These are phyloP conservation scores for Solanum pimpinellifolium DNA, from an alignment of 257 asterid species.

Conservation along the genomic window DNA sequence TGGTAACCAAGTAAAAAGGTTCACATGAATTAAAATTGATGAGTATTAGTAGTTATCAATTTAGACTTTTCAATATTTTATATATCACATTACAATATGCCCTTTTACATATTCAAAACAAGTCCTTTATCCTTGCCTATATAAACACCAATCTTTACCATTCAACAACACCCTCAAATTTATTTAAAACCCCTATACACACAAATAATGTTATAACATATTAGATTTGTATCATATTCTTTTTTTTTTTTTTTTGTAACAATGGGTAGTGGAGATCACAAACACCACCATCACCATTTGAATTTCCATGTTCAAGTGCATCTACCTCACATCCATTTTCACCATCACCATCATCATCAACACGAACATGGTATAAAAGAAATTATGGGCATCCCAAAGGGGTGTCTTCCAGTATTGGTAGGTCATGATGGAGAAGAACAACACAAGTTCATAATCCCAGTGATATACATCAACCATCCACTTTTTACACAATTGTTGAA, in stretches of 20 bases:
- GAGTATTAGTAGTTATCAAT: background rate
- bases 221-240: background rate
- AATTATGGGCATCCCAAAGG: constrained; percentile 15
- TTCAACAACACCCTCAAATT: background rate
- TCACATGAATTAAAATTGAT: background rate
- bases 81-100: background rate
- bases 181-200: background rate
- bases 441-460: constrained; percentile 28
- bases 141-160: background rate
- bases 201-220: background rate
- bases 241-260: background rate
- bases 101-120: background rate
- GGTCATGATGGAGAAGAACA: constrained; percentile 23
- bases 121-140: background rate
- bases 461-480: constrained; percentile 30
- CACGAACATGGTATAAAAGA: background rate
- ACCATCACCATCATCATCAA: background rate
- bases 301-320: background rate
- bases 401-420: constrained; percentile 31
- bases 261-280: background rate
- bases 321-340: background rate
- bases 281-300: background rate
- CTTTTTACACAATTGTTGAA: constrained; percentile 21
- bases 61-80: background rate
- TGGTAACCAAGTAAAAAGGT: background rate